phyloP scores from a whole-genome alignment of 352 stramenopile species.

The Phytophthora multivora region DNA sequence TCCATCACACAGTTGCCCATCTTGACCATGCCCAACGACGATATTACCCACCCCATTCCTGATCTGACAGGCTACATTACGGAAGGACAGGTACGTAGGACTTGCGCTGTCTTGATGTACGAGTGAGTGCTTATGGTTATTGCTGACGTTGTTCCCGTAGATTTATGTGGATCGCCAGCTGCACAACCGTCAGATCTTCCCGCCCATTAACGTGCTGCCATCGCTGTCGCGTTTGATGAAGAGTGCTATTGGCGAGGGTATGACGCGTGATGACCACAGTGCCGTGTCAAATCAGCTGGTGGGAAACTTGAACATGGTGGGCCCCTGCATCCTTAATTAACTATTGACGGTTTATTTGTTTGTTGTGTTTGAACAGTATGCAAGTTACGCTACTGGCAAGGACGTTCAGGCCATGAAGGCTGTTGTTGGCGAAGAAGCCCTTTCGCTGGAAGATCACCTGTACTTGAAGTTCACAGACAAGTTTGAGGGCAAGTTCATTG shows the following conservation, averaged over 20 bases:
- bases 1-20: constrained; percentile 99
- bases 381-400: constrained; percentile 92
- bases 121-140: too few relatives aligned
- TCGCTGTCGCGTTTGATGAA: constrained; percentile 99
- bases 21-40: constrained; percentile 99
- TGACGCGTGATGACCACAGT: constrained; percentile 99
- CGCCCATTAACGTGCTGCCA: constrained; percentile 99
- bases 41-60: constrained; percentile 99
- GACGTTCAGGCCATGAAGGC: constrained; percentile 99
- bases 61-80: constrained; percentile 99
- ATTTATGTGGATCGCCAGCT: constrained; percentile 98
- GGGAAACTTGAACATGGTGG: constrained; percentile 47
- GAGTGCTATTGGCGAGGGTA: constrained; percentile 98
- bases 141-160: constrained; percentile 30
- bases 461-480: constrained; percentile 99
- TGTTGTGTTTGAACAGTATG: constrained; percentile 52
- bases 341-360: constrained; percentile 2
- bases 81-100: constrained; percentile 92
- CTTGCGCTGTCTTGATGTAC: too few relatives aligned
- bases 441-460: constrained; percentile 98
- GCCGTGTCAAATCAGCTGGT: constrained; percentile 99
- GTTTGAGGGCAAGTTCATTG: constrained; percentile 99
- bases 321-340: neutral
- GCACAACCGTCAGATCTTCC: constrained; percentile 99
- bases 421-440: constrained; percentile 98